Evolutionary conservation across 176 grass and related monocot species (phyloP).

Genomic region (Oryza nivara): DNA sequence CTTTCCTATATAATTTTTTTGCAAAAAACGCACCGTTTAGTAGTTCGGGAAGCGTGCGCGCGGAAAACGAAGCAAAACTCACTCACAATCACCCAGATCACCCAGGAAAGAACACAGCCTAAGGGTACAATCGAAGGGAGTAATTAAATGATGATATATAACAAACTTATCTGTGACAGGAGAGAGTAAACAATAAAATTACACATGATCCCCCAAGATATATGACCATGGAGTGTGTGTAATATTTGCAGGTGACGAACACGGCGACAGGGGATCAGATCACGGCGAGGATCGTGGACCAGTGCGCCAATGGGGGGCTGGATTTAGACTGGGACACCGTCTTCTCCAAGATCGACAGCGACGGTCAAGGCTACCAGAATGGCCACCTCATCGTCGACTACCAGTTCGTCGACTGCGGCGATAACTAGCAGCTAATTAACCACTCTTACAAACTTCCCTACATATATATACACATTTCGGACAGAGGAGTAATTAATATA

Average conservation of each 20-base stretch:
- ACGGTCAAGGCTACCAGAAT: not conserved
- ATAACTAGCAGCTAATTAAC: not conserved
- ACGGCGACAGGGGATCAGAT: constrained; percentile 32
- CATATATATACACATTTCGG: not conserved
- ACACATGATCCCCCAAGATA: no score
- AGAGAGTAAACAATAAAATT: no score
- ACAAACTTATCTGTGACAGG: no score
- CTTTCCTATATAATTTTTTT: no score
- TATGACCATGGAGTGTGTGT: no score
- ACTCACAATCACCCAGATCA: no score
- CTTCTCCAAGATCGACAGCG: constrained; percentile 53
- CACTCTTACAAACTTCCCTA: not conserved
- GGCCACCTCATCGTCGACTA: constrained; percentile 57
- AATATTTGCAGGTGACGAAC: constrained; percentile 55
- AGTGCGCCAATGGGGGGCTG: constrained; percentile 59
- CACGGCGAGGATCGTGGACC: constrained; percentile 66
- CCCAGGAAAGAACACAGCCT: no score
- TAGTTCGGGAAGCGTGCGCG: no score
- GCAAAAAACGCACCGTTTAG: no score
- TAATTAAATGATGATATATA: no score
- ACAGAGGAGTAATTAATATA: not conserved
- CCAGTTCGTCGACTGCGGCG: constrained; percentile 52
- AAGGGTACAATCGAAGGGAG: no score
- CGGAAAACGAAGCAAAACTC: no score
- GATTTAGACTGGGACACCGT: constrained; percentile 55